Evolutionary conservation across 768 basidiomycete genomes (phyloP), one percentile per base, ranked within the genome.

Genomic region (Russula ochroleuca): DNA sequence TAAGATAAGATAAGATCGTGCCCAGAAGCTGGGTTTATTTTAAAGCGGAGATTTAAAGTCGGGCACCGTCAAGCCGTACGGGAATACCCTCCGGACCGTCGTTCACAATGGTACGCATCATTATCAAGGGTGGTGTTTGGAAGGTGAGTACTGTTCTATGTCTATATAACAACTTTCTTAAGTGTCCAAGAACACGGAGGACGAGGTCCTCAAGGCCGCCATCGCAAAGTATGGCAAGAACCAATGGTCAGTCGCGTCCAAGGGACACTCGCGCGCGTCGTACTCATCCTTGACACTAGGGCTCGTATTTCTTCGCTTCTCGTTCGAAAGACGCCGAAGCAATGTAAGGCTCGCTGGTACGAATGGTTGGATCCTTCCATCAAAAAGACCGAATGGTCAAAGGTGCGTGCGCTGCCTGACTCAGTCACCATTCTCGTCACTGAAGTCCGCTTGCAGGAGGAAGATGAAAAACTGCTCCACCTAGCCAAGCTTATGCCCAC

Each of bases 371-470:
- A 99, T 77, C 97, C 97, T 7, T 95, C 94, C 57, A 99, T 98
- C 77, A 98, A 98, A 77, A 99, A 99, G 80, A 98, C 96, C 19
- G 97, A 98, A 75, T 99, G 97, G 97, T 97, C 95, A 51, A 98
- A 98, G 79, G 94, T 88, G 64, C 52, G 81, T 75, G 14, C 17
- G 13, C 25, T 37, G 11, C 38, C n/a, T 8, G 40, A 17, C 21
- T 52, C 10, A 19, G 10, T 37, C 19, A 11, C 52, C 52, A 62
- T 9, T 31, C 64, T 41, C 31, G 21, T 25, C 35, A 31, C 52
- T 15, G 5, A 59, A 13, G 28, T 17, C 14, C 9, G 31, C 6
- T 49, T 19, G 48, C 57, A 95, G 92, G 93, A 90, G 19, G 97
- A 99, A 76, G 97, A 99, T 76, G 97, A 98, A 78, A 99, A 98